Percentiles rank a stretch among this genome's conserved stretches.
These are phyloP conservation scores for Cucurbita pepo DNA, from an alignment of 306 rosid species.

Conservation along the genomic window DNA sequence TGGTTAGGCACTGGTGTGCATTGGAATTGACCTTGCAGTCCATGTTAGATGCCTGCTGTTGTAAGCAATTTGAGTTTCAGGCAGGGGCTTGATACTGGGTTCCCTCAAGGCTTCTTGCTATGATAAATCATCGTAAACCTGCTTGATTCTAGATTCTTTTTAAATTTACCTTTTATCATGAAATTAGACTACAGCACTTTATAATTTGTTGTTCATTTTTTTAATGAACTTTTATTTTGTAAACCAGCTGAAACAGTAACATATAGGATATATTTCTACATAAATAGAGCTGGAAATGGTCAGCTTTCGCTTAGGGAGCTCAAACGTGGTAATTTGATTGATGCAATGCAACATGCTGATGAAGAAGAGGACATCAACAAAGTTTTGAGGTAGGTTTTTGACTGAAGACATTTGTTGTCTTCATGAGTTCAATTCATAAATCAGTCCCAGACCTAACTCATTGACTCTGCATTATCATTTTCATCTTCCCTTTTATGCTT, in stretches of 20 bases:
- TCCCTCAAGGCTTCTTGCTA: background rate
- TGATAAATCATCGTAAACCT: background rate
- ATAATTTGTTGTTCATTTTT: background rate
- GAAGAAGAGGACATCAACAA: conserved; percentile 99
- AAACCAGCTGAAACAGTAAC: conserved; percentile 96
- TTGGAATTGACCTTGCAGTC: background rate
- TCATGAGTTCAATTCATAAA: background rate
- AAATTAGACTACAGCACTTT: background rate
- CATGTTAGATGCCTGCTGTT: conserved; percentile 4
- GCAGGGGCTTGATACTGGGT: background rate
- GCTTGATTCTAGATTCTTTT: conserved; percentile 2
- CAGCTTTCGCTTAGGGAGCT: conserved; percentile 87
- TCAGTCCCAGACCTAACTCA: background rate
- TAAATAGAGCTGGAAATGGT: conserved; percentile 85
- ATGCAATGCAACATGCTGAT: conserved; percentile 98
- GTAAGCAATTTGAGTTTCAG: background rate
- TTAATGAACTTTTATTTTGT: conserved; percentile 25
- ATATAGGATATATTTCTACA: conserved; percentile 93
- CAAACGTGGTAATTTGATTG: conserved; percentile 86
- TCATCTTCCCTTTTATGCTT: background rate
- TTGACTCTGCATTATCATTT: background rate
- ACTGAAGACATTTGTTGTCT: background rate
- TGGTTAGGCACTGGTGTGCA: background rate
- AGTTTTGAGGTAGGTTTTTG: conserved; percentile 65
- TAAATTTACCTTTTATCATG: background rate